Evolutionary conservation across 176 grass and related monocot species (phyloP).

Genomic region (Eragrostis curvula): DNA sequence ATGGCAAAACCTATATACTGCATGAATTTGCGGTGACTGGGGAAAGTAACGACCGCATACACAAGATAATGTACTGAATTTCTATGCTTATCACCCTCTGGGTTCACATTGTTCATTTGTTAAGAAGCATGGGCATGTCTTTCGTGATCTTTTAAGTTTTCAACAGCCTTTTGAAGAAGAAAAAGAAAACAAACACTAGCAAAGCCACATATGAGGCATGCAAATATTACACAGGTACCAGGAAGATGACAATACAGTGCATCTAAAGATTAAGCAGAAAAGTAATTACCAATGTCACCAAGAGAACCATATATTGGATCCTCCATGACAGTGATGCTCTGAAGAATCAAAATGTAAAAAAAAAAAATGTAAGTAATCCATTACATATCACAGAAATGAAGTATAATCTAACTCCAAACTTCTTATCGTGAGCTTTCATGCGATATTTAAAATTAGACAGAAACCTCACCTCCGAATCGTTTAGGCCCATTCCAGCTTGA

Average conservation of each 20-base stretch:
- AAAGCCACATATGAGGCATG: not conserved
- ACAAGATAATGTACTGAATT: not conserved
- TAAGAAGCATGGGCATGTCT: slow-evolving; percentile 1
- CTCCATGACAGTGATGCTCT: slow-evolving; percentile 71
- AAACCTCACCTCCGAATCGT: slow-evolving; percentile 51
- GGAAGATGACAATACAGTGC: slow-evolving; percentile 6
- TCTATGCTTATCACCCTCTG: not conserved
- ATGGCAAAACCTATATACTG: not conserved
- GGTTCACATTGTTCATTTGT: not conserved
- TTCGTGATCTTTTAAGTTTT: slow-evolving; percentile 18
- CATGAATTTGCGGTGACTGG: not conserved
- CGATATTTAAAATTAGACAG: slow-evolving; percentile 13
- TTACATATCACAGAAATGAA: slow-evolving; percentile 26
- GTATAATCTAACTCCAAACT: not conserved
- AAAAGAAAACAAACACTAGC: not conserved
- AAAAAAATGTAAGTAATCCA: not conserved
- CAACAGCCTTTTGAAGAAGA: not conserved
- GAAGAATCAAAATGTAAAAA: slow-evolving; percentile 40
- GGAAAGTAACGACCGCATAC: not conserved
- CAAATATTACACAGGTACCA: slow-evolving; percentile 19
- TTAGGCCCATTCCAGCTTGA: slow-evolving; percentile 68
- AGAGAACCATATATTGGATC: slow-evolving; percentile 80
- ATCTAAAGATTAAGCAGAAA: slow-evolving; percentile 2
- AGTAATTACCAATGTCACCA: slow-evolving; percentile 68
- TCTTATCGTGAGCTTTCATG: not conserved